phyloP scores from a whole-genome alignment of 805 yeast species.

The Naumovozyma dairenensis region DNA sequence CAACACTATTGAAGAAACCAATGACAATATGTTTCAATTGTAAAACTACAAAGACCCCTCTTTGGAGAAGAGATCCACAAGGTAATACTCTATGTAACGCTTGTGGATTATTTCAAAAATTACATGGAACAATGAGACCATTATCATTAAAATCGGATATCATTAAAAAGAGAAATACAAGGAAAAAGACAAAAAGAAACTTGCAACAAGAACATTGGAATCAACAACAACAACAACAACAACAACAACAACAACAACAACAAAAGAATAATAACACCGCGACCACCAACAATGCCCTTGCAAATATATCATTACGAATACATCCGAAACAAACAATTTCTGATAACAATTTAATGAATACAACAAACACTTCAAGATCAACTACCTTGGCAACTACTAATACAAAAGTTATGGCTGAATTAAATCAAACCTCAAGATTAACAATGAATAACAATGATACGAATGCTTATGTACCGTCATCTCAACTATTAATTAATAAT shows the following conservation, averaged over 20 bases:
- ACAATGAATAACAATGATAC: neutral
- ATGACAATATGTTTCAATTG: conserved; percentile 69
- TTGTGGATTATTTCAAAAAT: conserved; percentile 83
- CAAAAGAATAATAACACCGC: conserved; percentile 1
- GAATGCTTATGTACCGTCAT: too few species aligned
- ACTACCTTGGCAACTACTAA: conserved; percentile 2
- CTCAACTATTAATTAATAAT: neutral
- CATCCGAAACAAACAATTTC: neutral
- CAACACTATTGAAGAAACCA: conserved; percentile 17
- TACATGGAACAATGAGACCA: conserved; percentile 94
- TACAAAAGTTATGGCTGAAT: neutral
- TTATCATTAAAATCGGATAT: conserved; percentile 84
- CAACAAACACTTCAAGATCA: conserved; percentile 1
- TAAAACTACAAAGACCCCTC: conserved; percentile 83
- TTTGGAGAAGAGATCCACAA: conserved; percentile 89
- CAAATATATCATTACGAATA: conserved; percentile 1
- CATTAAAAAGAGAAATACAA: conserved; percentile 61
- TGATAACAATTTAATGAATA: neutral
- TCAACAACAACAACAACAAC: conserved; percentile 9
- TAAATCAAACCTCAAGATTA: neutral
- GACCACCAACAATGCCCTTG: too few species aligned
- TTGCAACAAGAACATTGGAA: conserved; percentile 7
- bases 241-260: conserved; percentile 5
- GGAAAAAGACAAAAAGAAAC: conserved; percentile 46
- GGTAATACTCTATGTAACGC: conserved; percentile 94